Conservation (phyloP, 768 basidiomycete genomes). For the Tricholoma sp. region DNA sequence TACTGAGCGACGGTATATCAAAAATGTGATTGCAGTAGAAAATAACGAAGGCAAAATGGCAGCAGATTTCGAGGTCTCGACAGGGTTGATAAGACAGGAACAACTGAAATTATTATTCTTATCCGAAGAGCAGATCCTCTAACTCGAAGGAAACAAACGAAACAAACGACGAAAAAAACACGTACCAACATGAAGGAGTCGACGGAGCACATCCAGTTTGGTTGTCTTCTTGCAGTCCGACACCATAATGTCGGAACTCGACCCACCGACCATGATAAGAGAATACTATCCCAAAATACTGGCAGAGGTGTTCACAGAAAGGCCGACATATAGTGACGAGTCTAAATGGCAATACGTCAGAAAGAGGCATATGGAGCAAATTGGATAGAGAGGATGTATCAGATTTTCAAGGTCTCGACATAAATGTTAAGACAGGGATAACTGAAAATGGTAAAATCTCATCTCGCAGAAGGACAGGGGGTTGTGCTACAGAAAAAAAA, state of each 20-base stretch:
- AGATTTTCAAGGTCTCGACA: conserved; percentile 30
- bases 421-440: conserved; percentile 30
- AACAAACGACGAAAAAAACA: background rate
- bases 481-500: background rate
- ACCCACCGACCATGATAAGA: background rate
- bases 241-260: background rate
- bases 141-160: background rate
- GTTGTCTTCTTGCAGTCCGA: too few relatives aligned
- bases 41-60: conserved; percentile 5
- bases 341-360: background rate
- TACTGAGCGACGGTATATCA: background rate
- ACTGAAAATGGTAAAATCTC: conserved; percentile 26
- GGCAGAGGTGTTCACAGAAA: too few relatives aligned
- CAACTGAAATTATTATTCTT: conserved; percentile 29
- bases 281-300: background rate
- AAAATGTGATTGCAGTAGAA: background rate
- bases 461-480: conserved; percentile 8
- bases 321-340: too few relatives aligned
- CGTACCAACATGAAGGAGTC: background rate
- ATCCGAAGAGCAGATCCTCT: conserved; percentile 8
- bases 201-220: background rate
- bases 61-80: conserved; percentile 31
- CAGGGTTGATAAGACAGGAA: conserved; percentile 28
- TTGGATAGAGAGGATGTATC: background rate
- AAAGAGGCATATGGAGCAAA: background rate